Conservation (phyloP, 345 rosid genomes). For the Euphorbia pulcherrima region DNA sequence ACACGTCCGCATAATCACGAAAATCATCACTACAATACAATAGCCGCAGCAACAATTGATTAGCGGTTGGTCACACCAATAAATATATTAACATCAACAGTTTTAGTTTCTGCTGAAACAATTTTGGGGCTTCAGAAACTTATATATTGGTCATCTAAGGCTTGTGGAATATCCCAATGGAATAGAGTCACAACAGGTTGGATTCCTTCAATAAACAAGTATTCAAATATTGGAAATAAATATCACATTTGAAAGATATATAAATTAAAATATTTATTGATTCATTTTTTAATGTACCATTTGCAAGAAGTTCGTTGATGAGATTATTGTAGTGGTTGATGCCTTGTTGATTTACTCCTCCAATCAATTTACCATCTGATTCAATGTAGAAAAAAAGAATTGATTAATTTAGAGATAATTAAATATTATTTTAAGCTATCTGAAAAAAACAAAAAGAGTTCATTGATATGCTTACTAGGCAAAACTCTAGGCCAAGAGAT, state of each 20-base stretch:
- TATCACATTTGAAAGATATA: background rate
- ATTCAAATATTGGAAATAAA: background rate
- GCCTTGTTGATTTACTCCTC: constrained; percentile 17
- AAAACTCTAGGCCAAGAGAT: constrained; percentile 2
- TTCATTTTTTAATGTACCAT: too few species aligned
- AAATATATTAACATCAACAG: background rate
- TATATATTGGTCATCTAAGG: background rate
- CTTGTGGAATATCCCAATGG: constrained; percentile 8
- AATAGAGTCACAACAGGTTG: constrained; percentile 6
- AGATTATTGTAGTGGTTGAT: constrained; percentile 16
- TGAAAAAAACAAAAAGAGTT: background rate
- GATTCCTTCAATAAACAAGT: background rate
- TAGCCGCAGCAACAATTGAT: background rate
- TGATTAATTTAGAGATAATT: background rate
- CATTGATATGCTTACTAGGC: background rate
- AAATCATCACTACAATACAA: constrained; percentile 4
- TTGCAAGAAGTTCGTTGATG: constrained; percentile 9
- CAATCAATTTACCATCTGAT: constrained; percentile 11
- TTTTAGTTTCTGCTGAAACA: background rate
- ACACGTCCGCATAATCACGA: constrained; percentile 7
- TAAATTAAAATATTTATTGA: too few species aligned
- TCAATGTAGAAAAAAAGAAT: background rate
- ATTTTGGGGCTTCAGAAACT: background rate
- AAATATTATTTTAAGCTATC: background rate
- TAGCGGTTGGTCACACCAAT: too few species aligned